phyloP scores from a whole-genome alignment of 2,329 filamentous ascomycete genomes.

The Fusarium fujikuroi region DNA sequence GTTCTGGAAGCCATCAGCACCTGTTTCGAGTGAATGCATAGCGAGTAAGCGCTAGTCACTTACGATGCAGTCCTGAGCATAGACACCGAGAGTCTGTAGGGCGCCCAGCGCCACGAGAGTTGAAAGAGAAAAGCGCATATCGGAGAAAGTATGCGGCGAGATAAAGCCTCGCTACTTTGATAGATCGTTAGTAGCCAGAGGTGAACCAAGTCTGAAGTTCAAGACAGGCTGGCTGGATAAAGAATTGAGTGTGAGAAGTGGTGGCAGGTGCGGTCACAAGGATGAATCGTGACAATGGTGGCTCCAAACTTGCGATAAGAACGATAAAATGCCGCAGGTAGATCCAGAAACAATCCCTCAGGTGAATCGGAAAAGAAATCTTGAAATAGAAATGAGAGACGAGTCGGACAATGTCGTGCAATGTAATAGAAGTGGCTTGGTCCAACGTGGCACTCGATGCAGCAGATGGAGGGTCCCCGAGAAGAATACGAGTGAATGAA shows the following conservation, averaged over 20 bases:
- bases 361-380: constrained; percentile 8
- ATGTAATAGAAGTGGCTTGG: constrained; percentile 26
- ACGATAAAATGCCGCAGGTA: constrained; percentile 20
- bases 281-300: background rate
- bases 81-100: constrained; percentile 40
- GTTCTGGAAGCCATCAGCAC: constrained; percentile 30
- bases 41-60: constrained; percentile 27
- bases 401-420: constrained; percentile 23
- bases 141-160: constrained; percentile 8
- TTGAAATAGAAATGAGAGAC: constrained; percentile 27
- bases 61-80: constrained; percentile 48
- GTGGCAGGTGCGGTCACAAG: background rate
- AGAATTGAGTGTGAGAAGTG: background rate
- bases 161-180: constrained; percentile 1
- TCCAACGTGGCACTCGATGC: constrained; percentile 39
- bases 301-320: background rate
- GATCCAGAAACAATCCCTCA: constrained; percentile 1
- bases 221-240: background rate
- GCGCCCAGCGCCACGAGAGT: constrained; percentile 46
- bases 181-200: background rate
- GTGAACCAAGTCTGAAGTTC: background rate
- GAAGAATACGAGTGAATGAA: constrained; percentile 37
- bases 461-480: constrained; percentile 32
- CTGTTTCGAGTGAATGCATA: background rate
- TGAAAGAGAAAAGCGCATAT: constrained; percentile 46